A percentile compares a stretch with the other conserved stretches of the same genome.
These are phyloP conservation scores for Cercophora scortea DNA, from an alignment of 495 filamentous ascomycete genomes.

Conservation along the genomic window DNA sequence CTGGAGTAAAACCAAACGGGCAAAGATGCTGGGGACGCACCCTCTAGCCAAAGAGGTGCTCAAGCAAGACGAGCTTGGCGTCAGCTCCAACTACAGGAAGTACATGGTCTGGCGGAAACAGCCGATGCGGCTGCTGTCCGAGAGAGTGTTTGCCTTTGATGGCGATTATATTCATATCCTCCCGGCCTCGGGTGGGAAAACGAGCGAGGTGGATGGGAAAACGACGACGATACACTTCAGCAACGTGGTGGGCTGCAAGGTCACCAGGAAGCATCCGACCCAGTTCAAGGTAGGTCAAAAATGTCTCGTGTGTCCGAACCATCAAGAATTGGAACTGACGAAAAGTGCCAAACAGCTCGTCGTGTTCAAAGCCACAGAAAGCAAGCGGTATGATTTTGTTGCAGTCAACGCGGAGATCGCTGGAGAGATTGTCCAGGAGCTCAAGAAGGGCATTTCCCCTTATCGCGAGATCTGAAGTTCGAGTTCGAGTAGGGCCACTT, in stretches of 20 bases:
- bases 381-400: conserved; percentile 96
- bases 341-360: conserved; percentile 45
- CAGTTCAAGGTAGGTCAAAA: conserved; percentile 64
- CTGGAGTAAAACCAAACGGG: conserved; percentile 62
- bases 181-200: conserved; percentile 54
- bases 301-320: not conserved
- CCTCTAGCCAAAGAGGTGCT: conserved; percentile 62
- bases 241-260: conserved; percentile 89
- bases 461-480: conserved; percentile 31
- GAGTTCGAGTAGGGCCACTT: not conserved
- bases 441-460: conserved; percentile 62
- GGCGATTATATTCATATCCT: conserved; percentile 95
- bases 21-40: conserved; percentile 56
- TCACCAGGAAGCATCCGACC: conserved; percentile 81
- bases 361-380: conserved; percentile 74
- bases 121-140: conserved; percentile 83
- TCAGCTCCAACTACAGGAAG: conserved; percentile 63
- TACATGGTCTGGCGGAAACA: conserved; percentile 91
- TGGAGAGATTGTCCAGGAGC: conserved; percentile 81
- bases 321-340: not conserved
- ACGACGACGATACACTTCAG: conserved; percentile 87
- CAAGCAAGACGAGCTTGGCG: conserved; percentile 61
- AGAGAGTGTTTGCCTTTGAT: conserved; percentile 80
- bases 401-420: conserved; percentile 71
- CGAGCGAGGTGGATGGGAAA: conserved; percentile 60